Conservation (phyloP, 192 early-diverging fungal species). For the Oehlia diaphana region DNA sequence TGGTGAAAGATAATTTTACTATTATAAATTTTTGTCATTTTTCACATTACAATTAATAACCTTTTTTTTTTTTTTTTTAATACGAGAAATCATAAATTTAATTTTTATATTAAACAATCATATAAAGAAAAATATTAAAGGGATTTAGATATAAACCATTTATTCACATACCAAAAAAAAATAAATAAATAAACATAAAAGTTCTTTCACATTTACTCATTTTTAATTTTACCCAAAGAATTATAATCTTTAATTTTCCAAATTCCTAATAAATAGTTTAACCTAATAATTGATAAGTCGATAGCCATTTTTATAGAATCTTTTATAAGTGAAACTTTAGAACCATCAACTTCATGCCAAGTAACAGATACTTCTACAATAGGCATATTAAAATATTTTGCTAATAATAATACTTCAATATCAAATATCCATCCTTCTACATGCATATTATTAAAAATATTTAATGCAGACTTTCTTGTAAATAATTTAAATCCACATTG, state of each 20-base stretch:
- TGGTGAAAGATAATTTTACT: too few relatives aligned
- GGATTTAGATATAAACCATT: too few relatives aligned
- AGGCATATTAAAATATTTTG: constrained; percentile 66
- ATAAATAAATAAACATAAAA: too few relatives aligned
- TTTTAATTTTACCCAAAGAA: background rate
- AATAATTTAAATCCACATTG: constrained; percentile 99
- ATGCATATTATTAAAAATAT: constrained; percentile 89
- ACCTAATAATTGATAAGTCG: constrained; percentile 83
- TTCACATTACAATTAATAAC: too few relatives aligned
- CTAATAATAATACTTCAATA: constrained; percentile 90
- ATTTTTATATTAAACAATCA: too few relatives aligned
- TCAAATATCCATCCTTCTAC: constrained; percentile 98
- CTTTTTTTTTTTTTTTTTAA: too few relatives aligned
- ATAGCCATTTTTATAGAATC: constrained; percentile 90
- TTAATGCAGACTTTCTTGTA: constrained; percentile 70
- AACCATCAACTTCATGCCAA: constrained; percentile 97
- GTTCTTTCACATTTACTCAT: background rate
- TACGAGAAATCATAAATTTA: too few relatives aligned
- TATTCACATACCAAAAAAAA: too few relatives aligned
- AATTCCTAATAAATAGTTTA: constrained; percentile 79
- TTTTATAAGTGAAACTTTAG: constrained; percentile 83
- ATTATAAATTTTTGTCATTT: too few relatives aligned
- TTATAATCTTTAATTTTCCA: constrained; percentile 56
- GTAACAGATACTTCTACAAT: constrained; percentile 88
- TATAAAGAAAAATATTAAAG: too few relatives aligned